A percentile compares a stretch with the other conserved stretches of the same genome.
Conservation (phyloP, 495 filamentous ascomycete species). For the Neurospora tetraspora region DNA sequence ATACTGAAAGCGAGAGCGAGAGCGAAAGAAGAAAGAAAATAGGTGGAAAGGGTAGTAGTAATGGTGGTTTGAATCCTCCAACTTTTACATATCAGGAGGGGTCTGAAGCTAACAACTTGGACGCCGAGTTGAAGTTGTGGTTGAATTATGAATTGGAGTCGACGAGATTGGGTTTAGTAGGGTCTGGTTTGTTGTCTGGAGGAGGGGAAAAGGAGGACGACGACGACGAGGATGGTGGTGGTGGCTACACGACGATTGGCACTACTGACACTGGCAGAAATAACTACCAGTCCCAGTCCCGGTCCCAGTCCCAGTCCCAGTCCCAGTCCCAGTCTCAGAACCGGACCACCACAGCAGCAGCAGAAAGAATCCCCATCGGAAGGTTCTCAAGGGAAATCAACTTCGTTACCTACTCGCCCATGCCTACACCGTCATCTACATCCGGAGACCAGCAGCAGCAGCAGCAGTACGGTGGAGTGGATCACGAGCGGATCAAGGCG, state of each 20-base stretch:
- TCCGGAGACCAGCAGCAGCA: not conserved
- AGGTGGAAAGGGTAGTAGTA: too few relatives aligned
- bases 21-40: too few relatives aligned
- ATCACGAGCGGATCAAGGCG: slow-evolving; percentile 55
- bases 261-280: not conserved
- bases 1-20: not conserved
- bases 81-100: not conserved
- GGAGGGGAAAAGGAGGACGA: not conserved
- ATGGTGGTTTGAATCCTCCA: not conserved
- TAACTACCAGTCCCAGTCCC: not conserved
- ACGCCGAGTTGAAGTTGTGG: not conserved
- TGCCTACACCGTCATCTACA: not conserved
- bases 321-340: not conserved
- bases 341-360: not conserved
- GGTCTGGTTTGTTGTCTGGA: too few relatives aligned
- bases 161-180: too few relatives aligned
- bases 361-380: not conserved
- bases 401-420: not conserved
- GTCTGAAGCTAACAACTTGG: not conserved
- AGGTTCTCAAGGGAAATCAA: not conserved
- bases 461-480: slow-evolving; percentile 43
- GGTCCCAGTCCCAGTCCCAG: not conserved
- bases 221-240: not conserved
- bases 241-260: not conserved
- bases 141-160: not conserved